phyloP scores from a whole-genome alignment of 352 stramenopile genomes.

The Globisporangium middletonii region DNA sequence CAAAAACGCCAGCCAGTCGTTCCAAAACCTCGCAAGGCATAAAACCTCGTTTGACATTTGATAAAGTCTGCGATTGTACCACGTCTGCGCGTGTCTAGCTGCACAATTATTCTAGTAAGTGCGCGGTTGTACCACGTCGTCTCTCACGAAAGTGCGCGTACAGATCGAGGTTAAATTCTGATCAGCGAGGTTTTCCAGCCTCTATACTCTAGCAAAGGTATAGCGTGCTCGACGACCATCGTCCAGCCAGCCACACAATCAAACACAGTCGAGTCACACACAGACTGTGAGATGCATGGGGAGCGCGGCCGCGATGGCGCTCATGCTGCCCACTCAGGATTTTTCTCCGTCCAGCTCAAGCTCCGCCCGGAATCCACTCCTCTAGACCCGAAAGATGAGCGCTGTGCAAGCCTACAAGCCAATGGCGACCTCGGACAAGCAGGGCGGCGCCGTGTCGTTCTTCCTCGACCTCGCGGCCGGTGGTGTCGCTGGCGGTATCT shows the following conservation, averaged over 20 bases:
- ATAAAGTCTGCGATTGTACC: neutral
- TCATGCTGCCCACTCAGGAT: slow-evolving; percentile 66
- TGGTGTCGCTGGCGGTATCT: slow-evolving; percentile 84
- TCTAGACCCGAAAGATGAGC: slow-evolving; percentile 64
- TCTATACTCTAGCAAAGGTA: neutral
- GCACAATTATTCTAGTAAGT: neutral
- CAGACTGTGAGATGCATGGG: too few species aligned
- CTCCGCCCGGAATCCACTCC: slow-evolving; percentile 36
- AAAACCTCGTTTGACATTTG: neutral
- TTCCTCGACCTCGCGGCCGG: slow-evolving; percentile 79
- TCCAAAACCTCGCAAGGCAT: neutral
- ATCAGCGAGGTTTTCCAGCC: neutral
- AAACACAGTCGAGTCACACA: too few species aligned
- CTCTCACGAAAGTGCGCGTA: neutral
- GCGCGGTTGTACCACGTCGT: neutral
- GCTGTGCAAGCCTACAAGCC: slow-evolving; percentile 73
- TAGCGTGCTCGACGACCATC: neutral
- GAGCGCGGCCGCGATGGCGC: slow-evolving; percentile 10
- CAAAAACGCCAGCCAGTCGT: neutral
- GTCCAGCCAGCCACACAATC: neutral
- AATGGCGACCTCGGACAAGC: slow-evolving; percentile 67
- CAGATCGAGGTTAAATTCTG: neutral
- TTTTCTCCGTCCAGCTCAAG: slow-evolving; percentile 74
- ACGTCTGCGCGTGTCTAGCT: neutral
- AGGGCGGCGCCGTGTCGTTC: slow-evolving; percentile 49